These are phyloP conservation scores for Inga oerstediana DNA, from an alignment of 306 rosid genomes.

Conservation along the genomic window DNA sequence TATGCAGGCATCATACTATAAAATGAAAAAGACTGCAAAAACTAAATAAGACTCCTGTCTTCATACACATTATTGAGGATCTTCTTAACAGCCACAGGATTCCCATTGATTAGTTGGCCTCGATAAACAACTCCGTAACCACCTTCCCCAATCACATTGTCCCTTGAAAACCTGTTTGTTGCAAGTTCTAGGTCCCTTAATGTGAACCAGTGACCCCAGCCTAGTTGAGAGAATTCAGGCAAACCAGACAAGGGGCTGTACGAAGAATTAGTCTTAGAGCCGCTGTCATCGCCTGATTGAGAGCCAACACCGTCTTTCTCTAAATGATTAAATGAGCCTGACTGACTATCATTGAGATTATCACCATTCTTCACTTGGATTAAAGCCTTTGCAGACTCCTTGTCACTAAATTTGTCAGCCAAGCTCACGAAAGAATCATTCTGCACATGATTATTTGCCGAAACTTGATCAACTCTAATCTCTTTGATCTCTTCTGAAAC, in stretches of 20 bases:
- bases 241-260: slow-evolving; percentile 71
- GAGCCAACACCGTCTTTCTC: slow-evolving; percentile 66
- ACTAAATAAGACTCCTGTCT: slow-evolving; percentile 19
- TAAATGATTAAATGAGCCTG: slow-evolving; percentile 65
- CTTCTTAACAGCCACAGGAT: slow-evolving; percentile 92
- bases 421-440: slow-evolving; percentile 50
- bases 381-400: slow-evolving; percentile 68
- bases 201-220: slow-evolving; percentile 99
- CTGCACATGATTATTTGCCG: slow-evolving; percentile 50
- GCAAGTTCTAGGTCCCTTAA: slow-evolving; percentile 90
- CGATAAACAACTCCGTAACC: slow-evolving; percentile 92
- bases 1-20: slow-evolving; percentile 27
- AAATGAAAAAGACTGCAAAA: not conserved
- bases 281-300: slow-evolving; percentile 71
- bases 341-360: slow-evolving; percentile 62
- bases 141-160: slow-evolving; percentile 91
- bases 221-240: slow-evolving; percentile 92
- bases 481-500: slow-evolving; percentile 90
- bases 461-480: slow-evolving; percentile 76
- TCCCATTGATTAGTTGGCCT: slow-evolving; percentile 78
- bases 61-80: slow-evolving; percentile 88
- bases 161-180: slow-evolving; percentile 77
- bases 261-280: slow-evolving; percentile 45
- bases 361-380: slow-evolving; percentile 65
- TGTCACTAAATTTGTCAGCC: slow-evolving; percentile 62